phyloP scores from a whole-genome alignment of 2,329 filamentous ascomycete genomes.

The Pseudopithomyces maydicus region DNA sequence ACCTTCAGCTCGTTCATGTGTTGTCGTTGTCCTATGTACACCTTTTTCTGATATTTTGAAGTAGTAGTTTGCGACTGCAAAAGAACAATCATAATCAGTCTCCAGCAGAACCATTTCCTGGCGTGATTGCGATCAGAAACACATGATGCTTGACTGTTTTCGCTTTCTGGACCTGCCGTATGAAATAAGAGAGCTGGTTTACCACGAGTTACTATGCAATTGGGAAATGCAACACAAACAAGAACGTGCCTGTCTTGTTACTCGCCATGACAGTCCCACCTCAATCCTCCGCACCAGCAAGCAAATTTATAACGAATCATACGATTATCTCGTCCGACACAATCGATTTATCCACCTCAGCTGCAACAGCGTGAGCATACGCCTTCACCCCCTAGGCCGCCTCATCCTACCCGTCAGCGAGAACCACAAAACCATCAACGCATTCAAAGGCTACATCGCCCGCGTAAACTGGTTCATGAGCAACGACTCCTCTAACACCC shows the following conservation, averaged over 20 bases:
- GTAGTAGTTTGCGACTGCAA: no score
- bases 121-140: background rate
- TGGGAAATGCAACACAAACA: constrained; percentile 26
- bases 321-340: constrained; percentile 19
- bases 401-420: constrained; percentile 27
- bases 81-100: no score
- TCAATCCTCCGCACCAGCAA: constrained; percentile 31
- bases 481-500: background rate
- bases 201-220: constrained; percentile 31
- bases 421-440: constrained; percentile 17
- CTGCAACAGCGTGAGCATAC: constrained; percentile 26
- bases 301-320: constrained; percentile 33
- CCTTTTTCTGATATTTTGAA: background rate
- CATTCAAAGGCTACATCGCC: constrained; percentile 32
- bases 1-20: background rate
- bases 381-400: constrained; percentile 24
- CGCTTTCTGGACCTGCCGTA: constrained; percentile 32
- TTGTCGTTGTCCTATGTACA: background rate
- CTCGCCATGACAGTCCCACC: constrained; percentile 23
- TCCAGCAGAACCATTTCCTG: no score
- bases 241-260: constrained; percentile 24
- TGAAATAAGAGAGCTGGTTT: constrained; percentile 32
- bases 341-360: constrained; percentile 33
- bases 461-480: constrained; percentile 1
- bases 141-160: constrained; percentile 18